Evolutionary conservation across 2,329 filamentous ascomycete genomes (phyloP), one percentile per base, ranked within the genome.

Genomic region (Meredithiella fracta): DNA sequence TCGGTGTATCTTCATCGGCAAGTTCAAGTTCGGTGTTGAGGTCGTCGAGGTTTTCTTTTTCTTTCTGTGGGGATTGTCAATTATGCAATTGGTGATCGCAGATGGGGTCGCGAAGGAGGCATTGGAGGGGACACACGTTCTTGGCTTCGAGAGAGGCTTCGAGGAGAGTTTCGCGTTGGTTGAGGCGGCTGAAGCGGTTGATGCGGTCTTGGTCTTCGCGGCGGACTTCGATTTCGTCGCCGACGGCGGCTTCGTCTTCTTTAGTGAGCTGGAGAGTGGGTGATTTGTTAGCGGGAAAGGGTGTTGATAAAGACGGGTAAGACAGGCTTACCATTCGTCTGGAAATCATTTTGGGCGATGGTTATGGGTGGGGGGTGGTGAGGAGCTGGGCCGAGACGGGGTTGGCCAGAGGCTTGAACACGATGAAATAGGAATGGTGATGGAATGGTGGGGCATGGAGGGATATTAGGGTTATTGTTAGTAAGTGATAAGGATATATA

Each of bases 161-260:
- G 2, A 97, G 68, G 2, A 75, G 69, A 34, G 85, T 76, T 67
- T 95, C 86, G 53, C 86, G 84, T 67, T 94, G 88, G 68, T 98
- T 92, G 60, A 98, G 75, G 47, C 89, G 83, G 69, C 90, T 96
- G 75, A 98, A 98, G 61, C 82, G 84, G 72, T 98, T 98, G 79
- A 98, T 98, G 72, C 92, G 94, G 72, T 97, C 90, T 70, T 98
- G 92, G 67, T 98, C 92, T 68, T 97, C 90, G 65, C 90, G 85
- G 59, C 92, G 86, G 58, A 98, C 92, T 69, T 96, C 86, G 63
- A 89, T 84, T 67, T 98, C 92, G 62, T 92, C 85, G 60, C 80
- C 78, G 54, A 76, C 76, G 20, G 82, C 75, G 58, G 82, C 83
- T 70, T 98, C 92, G 64, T 97, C 91, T 67, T 95, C 91, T 67